Percentiles rank a stretch among this genome's conserved stretches.
These are phyloP conservation scores for Phytomonas sp. DNA, from an alignment of 208 protist species.

Conservation along the genomic window DNA sequence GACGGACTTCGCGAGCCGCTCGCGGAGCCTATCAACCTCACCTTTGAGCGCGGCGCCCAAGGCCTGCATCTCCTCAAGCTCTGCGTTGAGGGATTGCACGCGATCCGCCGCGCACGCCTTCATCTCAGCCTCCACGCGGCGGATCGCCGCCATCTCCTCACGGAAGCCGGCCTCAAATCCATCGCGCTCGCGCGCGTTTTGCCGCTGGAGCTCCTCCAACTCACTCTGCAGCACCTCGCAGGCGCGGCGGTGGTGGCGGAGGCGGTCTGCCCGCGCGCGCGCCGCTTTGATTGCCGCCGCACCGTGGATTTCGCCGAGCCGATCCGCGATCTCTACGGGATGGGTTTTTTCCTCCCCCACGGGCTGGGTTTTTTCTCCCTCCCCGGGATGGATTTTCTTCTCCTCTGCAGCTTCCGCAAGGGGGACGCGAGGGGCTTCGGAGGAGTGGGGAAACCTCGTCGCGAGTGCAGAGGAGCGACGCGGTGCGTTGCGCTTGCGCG, in stretches of 20 bases:
- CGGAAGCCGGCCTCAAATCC: slow-evolving; percentile 41
- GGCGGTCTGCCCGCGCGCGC: slow-evolving; percentile 19
- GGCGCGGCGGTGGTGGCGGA: slow-evolving; percentile 31
- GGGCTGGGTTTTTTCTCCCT: not conserved
- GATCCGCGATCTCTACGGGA: not conserved
- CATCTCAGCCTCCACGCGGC: slow-evolving; percentile 46
- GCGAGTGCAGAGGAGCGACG: slow-evolving; percentile 7
- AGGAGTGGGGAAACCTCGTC: not conserved
- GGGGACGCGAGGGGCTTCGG: too few species aligned
- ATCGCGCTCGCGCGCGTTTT: slow-evolving; percentile 65
- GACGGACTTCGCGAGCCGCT: slow-evolving; percentile 36
- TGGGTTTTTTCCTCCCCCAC: slow-evolving; percentile 7
- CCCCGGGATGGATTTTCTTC: not conserved
- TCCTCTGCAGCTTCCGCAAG: too few species aligned
- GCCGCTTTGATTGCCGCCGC: slow-evolving; percentile 48
- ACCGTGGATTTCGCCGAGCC: slow-evolving; percentile 38
- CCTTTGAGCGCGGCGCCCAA: slow-evolving; percentile 54
- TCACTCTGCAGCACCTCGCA: slow-evolving; percentile 38
- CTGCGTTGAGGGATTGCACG: slow-evolving; percentile 62
- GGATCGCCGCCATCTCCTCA: slow-evolving; percentile 63
- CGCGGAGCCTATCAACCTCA: slow-evolving; percentile 57
- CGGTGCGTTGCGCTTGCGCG: slow-evolving; percentile 61
- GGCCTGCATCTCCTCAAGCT: slow-evolving; percentile 72
- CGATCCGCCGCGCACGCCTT: slow-evolving; percentile 66
- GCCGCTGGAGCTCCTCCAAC: slow-evolving; percentile 39